A percentile compares a stretch with the other conserved stretches of the same genome.
phyloP scores from a whole-genome alignment of 2,329 filamentous ascomycete genomes.

The Ascochyta viciae-villosae region DNA sequence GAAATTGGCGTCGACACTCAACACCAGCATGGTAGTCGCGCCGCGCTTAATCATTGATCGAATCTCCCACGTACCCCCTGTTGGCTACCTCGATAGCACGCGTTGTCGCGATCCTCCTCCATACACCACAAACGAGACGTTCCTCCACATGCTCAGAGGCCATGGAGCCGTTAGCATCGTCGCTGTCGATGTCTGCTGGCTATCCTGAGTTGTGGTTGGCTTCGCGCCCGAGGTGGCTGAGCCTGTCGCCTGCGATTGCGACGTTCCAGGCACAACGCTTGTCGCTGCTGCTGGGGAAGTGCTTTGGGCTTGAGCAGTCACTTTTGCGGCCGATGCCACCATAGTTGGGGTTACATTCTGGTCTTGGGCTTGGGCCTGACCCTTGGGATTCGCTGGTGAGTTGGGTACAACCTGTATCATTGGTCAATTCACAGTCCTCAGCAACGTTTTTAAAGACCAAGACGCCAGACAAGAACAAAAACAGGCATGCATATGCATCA shows the following conservation, averaged over 20 bases:
- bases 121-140: neutral
- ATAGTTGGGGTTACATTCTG: neutral
- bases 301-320: neutral
- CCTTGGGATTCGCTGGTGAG: neutral
- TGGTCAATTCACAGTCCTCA: slow-evolving; percentile 3
- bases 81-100: neutral
- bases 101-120: neutral
- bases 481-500: slow-evolving; percentile 5
- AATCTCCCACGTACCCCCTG: neutral
- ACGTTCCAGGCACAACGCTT: neutral
- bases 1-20: neutral
- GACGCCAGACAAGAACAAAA: neutral
- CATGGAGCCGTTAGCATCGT: neutral
- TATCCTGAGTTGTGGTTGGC: neutral
- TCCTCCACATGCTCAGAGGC: neutral
- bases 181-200: slow-evolving; percentile 3
- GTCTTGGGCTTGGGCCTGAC: neutral
- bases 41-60: neutral
- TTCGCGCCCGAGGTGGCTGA: neutral
- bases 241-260: slow-evolving; percentile 1
- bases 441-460: neutral
- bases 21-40: neutral
- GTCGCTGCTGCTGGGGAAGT: neutral
- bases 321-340: neutral
- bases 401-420: neutral